Evolutionary conservation across 768 basidiomycete species (phyloP).

Genomic region (Jaapia argillacea): DNA sequence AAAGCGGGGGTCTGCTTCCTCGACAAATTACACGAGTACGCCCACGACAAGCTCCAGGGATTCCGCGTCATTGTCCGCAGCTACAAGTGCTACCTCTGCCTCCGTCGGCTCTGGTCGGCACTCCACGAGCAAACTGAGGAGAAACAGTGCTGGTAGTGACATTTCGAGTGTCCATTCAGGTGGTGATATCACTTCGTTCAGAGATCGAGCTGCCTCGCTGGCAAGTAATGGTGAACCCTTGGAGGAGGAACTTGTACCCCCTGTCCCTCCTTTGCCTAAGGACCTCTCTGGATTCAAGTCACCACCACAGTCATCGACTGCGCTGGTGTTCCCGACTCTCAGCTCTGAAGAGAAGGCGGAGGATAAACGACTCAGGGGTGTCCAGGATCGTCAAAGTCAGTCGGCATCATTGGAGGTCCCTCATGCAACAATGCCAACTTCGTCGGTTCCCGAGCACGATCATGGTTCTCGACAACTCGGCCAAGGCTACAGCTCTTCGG

Average conservation of each 20-base stretch:
- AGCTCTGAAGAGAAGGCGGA: conserved; percentile 23
- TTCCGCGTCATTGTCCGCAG: conserved; percentile 72
- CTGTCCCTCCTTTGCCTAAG: conserved; percentile 89
- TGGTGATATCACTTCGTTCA: conserved; percentile 45
- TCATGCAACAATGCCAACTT: background rate
- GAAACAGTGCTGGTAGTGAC: conserved; percentile 86
- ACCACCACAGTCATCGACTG: conserved; percentile 50
- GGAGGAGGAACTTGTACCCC: conserved; percentile 70
- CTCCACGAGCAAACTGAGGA: conserved; percentile 48
- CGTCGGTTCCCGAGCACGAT: background rate
- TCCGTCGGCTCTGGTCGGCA: conserved; percentile 67
- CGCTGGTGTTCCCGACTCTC: conserved; percentile 40
- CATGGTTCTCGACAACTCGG: background rate
- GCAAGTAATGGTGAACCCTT: conserved; percentile 46
- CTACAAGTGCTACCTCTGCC: conserved; percentile 69
- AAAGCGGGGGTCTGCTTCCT: conserved; percentile 85
- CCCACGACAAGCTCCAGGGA: conserved; percentile 71
- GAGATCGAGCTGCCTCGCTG: conserved; percentile 59
- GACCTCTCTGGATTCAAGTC: conserved; percentile 73
- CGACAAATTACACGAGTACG: conserved; percentile 75
- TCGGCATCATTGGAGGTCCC: background rate
- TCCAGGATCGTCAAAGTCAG: conserved; percentile 18
- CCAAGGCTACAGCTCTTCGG: conserved; percentile 13
- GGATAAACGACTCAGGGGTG: conserved; percentile 38
- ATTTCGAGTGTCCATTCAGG: conserved; percentile 65